A percentile compares a stretch with the other conserved stretches of the same genome.
Evolutionary conservation across 2,329 filamentous ascomycete genomes (phyloP).

Genomic region (Ascomycota sp.): DNA sequence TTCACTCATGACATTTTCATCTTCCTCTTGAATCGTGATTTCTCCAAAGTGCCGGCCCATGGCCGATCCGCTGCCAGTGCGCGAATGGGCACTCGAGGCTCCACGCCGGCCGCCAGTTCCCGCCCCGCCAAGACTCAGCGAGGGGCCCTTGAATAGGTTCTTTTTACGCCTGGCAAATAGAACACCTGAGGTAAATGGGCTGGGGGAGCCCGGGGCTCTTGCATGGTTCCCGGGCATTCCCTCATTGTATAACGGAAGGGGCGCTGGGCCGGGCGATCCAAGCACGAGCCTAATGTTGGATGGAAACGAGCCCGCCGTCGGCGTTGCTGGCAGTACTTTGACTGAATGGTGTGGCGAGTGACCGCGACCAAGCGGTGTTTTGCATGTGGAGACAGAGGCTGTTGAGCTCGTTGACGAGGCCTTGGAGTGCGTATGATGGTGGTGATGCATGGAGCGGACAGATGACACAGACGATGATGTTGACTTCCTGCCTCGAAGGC

Average conservation of each 20-base stretch:
- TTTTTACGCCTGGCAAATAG: slow-evolving; percentile 66
- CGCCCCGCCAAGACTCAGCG: slow-evolving; percentile 29
- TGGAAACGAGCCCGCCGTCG: slow-evolving; percentile 52
- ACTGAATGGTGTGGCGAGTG: slow-evolving; percentile 74
- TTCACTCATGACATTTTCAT: slow-evolving; percentile 25
- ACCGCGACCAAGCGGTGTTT: slow-evolving; percentile 37
- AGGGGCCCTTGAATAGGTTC: slow-evolving; percentile 62
- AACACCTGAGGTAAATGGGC: slow-evolving; percentile 38
- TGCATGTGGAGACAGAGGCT: slow-evolving; percentile 47
- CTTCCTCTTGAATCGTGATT: slow-evolving; percentile 47
- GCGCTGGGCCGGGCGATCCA: slow-evolving; percentile 26
- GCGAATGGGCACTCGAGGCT: slow-evolving; percentile 21
- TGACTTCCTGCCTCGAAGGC: slow-evolving; percentile 76
- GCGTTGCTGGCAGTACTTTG: slow-evolving; percentile 84
- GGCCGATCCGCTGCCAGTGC: slow-evolving; percentile 38
- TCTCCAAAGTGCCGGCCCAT: slow-evolving; percentile 48
- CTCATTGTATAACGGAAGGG: slow-evolving; percentile 33
- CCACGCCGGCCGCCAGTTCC: slow-evolving; percentile 16
- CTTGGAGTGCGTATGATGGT: slow-evolving; percentile 74
- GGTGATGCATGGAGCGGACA: slow-evolving; percentile 72
- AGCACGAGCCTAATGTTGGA: slow-evolving; percentile 69
- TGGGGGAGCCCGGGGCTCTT: slow-evolving; percentile 29
- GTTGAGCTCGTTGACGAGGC: slow-evolving; percentile 79
- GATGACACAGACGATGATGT: slow-evolving; percentile 90
- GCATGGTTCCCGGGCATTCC: slow-evolving; percentile 23